phyloP scores from a whole-genome alignment of 139 green algal genomes.

The Chlorella sp. region DNA sequence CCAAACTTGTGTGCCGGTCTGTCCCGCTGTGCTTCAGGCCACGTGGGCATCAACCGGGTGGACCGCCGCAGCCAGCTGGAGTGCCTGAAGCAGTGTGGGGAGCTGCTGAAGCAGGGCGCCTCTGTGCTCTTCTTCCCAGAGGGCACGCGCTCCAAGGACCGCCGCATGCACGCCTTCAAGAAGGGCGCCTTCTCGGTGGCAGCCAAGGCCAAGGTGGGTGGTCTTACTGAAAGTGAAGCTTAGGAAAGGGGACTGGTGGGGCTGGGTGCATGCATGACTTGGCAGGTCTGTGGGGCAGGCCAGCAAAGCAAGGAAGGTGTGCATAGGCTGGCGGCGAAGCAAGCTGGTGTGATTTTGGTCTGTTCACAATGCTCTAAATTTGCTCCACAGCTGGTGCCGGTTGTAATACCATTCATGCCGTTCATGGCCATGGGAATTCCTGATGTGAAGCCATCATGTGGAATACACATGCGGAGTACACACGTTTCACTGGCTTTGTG shows the following conservation, averaged over 20 bases:
- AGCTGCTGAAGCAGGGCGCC: slow-evolving; percentile 79
- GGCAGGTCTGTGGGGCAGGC: too few species aligned
- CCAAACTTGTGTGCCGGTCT: too few species aligned
- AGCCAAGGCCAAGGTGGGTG: slow-evolving; percentile 74
- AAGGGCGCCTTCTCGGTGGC: slow-evolving; percentile 96
- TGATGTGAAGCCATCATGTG: too few species aligned
- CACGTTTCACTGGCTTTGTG: too few species aligned
- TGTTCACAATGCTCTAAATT: too few species aligned
- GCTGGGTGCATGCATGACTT: not conserved
- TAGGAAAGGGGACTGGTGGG: not conserved
- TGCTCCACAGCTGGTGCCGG: too few species aligned
- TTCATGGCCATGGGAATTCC: too few species aligned
- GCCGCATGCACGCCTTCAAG: slow-evolving; percentile 85
- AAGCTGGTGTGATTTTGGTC: too few species aligned
- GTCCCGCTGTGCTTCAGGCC: slow-evolving; percentile 56
- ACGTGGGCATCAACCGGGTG: slow-evolving; percentile 71
- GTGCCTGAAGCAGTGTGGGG: slow-evolving; percentile 85
- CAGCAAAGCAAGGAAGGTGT: too few species aligned
- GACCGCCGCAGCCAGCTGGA: slow-evolving; percentile 91
- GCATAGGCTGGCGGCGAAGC: too few species aligned
- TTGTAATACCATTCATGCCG: too few species aligned
- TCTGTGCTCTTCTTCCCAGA: slow-evolving; percentile 95
- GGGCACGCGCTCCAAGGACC: slow-evolving; percentile 76
- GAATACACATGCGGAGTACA: too few species aligned
- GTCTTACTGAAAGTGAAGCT: not conserved